Evolutionary conservation across 1,284 basidiomycete genomes (phyloP), one percentile per base, ranked within the genome.

Genomic region (Malassezia cuniculi): DNA sequence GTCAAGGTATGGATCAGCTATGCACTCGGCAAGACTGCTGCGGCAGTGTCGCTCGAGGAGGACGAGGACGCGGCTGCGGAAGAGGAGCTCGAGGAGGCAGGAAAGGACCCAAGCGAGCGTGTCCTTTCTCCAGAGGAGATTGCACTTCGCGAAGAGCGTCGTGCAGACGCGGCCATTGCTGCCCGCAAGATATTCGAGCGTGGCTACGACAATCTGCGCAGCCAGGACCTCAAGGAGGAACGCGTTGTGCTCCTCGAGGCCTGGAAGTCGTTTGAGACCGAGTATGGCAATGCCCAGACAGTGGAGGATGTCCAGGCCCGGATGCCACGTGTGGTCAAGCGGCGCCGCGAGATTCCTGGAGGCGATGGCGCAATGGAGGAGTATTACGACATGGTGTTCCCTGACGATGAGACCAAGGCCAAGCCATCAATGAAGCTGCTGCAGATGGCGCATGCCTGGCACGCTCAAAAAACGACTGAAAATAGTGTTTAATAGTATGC

Each of bases 191-290:
- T 93, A 28, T 90, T 90, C 55, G 77, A 84, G 52, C 73, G 82
- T 18, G 86, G 78, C 0, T 94, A 93, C 70, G 79, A 80, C 52
- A 81, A 85, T 58, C 73, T 94, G 53, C 85, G 84, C 67, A 71
- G 64, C 29, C 80, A 80, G 54, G 77, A 74, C 4, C 72, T 90
- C 38, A 93, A 93, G 69, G 81, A 82, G 58, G 85, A 94, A 81
- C 83, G 87, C 39, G 83, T 86, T 28, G 78, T 83, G 5, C 71
- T 95, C 8, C 75, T 94, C 15, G 82, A 89, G 64, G 80, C 84
- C 1, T 95, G 89, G 89, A 90, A 89, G 70, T 72, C 77, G 3
- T 89, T 89, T 61, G 89, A 95, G 69, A 73, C 79, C 51, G 74
- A 76, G 31, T 72, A 85, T 52, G 86, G 87, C 14, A 74, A 45